These are phyloP conservation scores for Ilex asprella DNA, from an alignment of 257 asterid species.

Conservation along the genomic window DNA sequence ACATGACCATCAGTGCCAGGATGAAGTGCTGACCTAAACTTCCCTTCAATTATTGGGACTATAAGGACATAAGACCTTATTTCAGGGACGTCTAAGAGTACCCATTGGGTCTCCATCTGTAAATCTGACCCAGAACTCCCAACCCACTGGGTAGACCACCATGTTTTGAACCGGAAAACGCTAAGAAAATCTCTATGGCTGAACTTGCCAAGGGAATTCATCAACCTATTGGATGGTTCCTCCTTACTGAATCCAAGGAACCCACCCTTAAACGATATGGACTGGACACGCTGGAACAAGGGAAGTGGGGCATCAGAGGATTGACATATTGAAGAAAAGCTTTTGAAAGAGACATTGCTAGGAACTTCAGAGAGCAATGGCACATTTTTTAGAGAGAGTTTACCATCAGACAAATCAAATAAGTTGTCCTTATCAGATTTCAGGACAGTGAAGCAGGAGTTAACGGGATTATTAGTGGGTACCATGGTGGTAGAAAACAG, in stretches of 20 bases:
- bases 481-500: slow-evolving; percentile 29
- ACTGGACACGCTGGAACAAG: slow-evolving; percentile 34
- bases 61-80: slow-evolving; percentile 38
- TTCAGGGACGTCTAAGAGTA: slow-evolving; percentile 58
- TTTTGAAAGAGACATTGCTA: slow-evolving; percentile 40
- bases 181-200: slow-evolving; percentile 54
- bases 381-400: slow-evolving; percentile 30
- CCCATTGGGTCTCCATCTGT: slow-evolving; percentile 77
- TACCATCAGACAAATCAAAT: slow-evolving; percentile 31
- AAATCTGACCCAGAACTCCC: slow-evolving; percentile 62
- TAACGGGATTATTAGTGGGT: slow-evolving; percentile 34
- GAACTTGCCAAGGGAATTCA: slow-evolving; percentile 56
- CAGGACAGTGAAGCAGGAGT: slow-evolving; percentile 15
- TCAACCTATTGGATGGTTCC: slow-evolving; percentile 34
- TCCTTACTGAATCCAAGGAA: slow-evolving; percentile 54
- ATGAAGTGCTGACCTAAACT: slow-evolving; percentile 58
- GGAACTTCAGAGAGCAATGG: slow-evolving; percentile 54
- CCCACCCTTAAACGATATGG: slow-evolving; percentile 43
- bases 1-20: slow-evolving; percentile 58
- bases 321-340: slow-evolving; percentile 39
- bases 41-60: slow-evolving; percentile 52
- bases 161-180: slow-evolving; percentile 74
- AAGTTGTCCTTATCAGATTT: slow-evolving; percentile 20
- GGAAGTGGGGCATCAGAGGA: slow-evolving; percentile 41
- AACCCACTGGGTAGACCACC: slow-evolving; percentile 90